phyloP scores from a whole-genome alignment of 2,329 filamentous ascomycete genomes.

The Alternaria brassicae region DNA sequence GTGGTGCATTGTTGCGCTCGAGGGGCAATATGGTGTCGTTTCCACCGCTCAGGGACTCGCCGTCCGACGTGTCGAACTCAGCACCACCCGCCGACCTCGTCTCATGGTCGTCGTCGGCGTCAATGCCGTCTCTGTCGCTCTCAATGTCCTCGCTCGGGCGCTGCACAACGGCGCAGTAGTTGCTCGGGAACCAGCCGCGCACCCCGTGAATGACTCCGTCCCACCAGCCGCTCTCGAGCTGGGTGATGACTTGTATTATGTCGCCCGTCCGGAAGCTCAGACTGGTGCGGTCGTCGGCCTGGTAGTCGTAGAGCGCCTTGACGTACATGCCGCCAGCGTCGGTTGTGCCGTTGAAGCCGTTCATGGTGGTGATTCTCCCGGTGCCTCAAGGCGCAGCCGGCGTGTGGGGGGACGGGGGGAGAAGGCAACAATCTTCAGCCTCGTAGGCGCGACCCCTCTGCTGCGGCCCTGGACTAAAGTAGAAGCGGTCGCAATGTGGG shows the following conservation, averaged over 20 bases:
- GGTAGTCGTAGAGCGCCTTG: slow-evolving; percentile 92
- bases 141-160: slow-evolving; percentile 75
- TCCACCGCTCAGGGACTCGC: slow-evolving; percentile 53
- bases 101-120: slow-evolving; percentile 58
- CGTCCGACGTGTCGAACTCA: slow-evolving; percentile 52
- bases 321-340: slow-evolving; percentile 77
- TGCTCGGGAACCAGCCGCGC: slow-evolving; percentile 98
- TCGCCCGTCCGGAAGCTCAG: slow-evolving; percentile 96
- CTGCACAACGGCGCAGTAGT: slow-evolving; percentile 90
- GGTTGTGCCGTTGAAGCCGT: slow-evolving; percentile 58
- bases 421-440: slow-evolving; percentile 20
- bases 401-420: slow-evolving; percentile 13
- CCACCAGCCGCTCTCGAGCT: slow-evolving; percentile 99
- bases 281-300: slow-evolving; percentile 95
- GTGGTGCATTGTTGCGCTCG: slow-evolving; percentile 64
- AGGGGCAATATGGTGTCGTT: slow-evolving; percentile 63
- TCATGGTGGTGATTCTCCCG: slow-evolving; percentile 49
- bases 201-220: slow-evolving; percentile 97
- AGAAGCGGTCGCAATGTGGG: slow-evolving; percentile 22
- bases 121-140: slow-evolving; percentile 65
- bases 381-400: slow-evolving; percentile 22
- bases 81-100: slow-evolving; percentile 55
- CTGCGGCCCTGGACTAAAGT: slow-evolving; percentile 22
- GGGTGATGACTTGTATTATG: slow-evolving; percentile 97
- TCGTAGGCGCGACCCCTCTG: slow-evolving; percentile 28